phyloP scores from a whole-genome alignment of 768 basidiomycete species.

The Leccinum ochraceum region DNA sequence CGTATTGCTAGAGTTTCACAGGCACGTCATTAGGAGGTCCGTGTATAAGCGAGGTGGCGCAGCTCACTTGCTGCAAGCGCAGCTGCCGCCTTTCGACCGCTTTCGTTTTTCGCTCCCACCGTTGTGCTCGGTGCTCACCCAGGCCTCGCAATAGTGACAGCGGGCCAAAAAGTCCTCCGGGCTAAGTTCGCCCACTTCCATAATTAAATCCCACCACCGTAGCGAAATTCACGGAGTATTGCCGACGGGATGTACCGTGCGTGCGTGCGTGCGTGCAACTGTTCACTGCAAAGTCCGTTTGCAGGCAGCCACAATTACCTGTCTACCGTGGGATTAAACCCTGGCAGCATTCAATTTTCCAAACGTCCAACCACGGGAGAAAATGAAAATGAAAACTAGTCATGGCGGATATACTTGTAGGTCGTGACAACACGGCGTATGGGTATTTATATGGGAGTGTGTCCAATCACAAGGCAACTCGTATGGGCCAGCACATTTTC shows the following conservation, averaged over 20 bases:
- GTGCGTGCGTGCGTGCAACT: no score
- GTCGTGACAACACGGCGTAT: conserved; percentile 8
- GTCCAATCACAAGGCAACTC: background rate
- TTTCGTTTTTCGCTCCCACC: background rate
- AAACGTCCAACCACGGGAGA: no score
- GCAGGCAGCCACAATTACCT: no score
- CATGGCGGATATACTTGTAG: no score
- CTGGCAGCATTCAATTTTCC: background rate
- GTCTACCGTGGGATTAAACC: background rate
- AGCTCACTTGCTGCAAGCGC: background rate
- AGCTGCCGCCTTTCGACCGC: background rate
- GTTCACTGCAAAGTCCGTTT: no score
- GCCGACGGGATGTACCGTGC: no score
- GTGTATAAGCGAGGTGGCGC: background rate
- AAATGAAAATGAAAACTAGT: background rate
- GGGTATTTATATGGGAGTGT: background rate
- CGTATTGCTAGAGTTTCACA: background rate
- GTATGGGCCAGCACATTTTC: background rate
- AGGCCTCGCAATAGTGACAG: no score
- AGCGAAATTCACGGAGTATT: no score
- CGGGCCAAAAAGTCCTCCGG: no score
- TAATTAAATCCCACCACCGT: background rate
- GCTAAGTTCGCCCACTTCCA: background rate
- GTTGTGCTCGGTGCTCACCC: background rate
- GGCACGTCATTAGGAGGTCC: no score